Percentiles rank a stretch among this genome's conserved stretches.
Evolutionary conservation across 164 flowering plant genomes (phyloP).

Genomic region (Aristolochia californica): DNA sequence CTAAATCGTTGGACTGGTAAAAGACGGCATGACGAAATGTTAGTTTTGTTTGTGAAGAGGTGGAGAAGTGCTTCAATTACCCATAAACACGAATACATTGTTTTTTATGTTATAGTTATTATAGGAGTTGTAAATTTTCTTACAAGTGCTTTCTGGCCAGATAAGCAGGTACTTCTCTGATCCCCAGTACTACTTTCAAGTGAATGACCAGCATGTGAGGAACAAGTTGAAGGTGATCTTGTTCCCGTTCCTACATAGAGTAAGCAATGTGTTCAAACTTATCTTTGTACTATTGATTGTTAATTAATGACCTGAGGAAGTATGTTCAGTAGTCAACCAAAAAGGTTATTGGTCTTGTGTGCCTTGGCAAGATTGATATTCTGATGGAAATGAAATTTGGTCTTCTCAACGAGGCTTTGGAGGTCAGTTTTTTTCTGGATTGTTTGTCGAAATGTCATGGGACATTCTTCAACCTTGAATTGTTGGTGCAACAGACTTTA

Average conservation of each 20-base stretch:
- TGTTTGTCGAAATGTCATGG: no score
- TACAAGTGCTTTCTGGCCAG: conserved; percentile 23
- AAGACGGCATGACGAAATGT: no score
- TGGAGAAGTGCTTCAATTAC: background rate
- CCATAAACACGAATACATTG: background rate
- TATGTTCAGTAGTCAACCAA: no score
- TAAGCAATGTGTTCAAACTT: conserved; percentile 10
- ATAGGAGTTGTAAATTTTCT: background rate
- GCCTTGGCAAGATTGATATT: background rate
- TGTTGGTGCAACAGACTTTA: no score
- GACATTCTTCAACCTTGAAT: no score
- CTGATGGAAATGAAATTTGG: background rate
- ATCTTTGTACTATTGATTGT: background rate
- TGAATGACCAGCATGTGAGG: conserved; percentile 62
- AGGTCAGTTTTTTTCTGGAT: no score
- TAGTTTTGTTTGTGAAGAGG: no score
- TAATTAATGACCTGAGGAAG: no score
- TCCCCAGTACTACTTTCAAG: conserved; percentile 78
- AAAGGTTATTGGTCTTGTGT: background rate
- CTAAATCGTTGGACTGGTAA: no score
- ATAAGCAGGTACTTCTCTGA: conserved; percentile 62
- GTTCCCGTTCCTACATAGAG: conserved; percentile 70
- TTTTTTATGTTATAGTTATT: background rate
- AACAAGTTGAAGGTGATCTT: conserved; percentile 69
- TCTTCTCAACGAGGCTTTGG: background rate